These are phyloP conservation scores for Hydrangea macrophylla DNA, from an alignment of 148 eudicot genomes.

Conservation along the genomic window DNA sequence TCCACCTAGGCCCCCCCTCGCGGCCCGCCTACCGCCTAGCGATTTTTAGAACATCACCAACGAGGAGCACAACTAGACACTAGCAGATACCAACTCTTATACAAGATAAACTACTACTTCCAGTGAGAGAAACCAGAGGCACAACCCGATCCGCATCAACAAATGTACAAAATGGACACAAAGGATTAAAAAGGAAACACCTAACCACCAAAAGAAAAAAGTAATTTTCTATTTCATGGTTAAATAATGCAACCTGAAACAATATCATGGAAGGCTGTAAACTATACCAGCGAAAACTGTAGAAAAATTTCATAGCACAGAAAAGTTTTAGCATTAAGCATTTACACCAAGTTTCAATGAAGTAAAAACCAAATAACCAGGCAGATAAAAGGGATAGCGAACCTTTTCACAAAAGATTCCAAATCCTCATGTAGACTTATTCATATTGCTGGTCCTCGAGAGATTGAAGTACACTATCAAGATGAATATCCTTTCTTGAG, in stretches of 20 bases:
- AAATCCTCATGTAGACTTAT: background rate
- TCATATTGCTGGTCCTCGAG: slow-evolving; percentile 3
- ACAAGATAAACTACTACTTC: too few species aligned
- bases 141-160: too few species aligned
- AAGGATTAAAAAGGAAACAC: background rate
- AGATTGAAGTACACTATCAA: background rate
- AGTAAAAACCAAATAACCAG: background rate
- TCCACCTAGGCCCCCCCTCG: too few species aligned
- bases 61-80: too few species aligned
- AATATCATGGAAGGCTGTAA: background rate
- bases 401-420: background rate
- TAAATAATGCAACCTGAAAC: background rate
- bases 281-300: too few species aligned
- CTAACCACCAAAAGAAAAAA: background rate
- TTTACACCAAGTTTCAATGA: background rate
- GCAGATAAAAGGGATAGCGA: background rate
- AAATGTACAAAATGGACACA: too few species aligned
- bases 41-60: too few species aligned
- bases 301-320: background rate
- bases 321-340: background rate
- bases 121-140: too few species aligned
- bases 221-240: too few species aligned
- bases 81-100: too few species aligned
- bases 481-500: background rate
- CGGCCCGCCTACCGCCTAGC: too few species aligned